Evolutionary conservation across 768 basidiomycete genomes (phyloP).

Genomic region (Clitopilus passeckerianus): DNA sequence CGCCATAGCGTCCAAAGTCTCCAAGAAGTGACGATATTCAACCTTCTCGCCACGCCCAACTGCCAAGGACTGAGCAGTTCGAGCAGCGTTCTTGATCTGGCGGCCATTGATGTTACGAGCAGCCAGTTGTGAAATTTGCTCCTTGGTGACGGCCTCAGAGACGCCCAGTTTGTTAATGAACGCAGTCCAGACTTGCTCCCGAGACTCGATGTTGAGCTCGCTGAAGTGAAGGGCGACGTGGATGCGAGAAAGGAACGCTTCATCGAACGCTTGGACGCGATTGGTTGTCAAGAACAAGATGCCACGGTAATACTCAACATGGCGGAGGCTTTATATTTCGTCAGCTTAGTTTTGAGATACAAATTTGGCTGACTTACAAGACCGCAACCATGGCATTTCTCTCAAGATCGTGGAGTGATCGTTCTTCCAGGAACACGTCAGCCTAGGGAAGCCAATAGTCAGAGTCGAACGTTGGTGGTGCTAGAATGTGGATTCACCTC

Average conservation of each 20-base stretch:
- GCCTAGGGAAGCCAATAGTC: slow-evolving; percentile 20
- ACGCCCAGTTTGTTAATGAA: slow-evolving; percentile 47
- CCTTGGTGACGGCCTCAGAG: slow-evolving; percentile 26
- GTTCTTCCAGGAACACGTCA: slow-evolving; percentile 70
- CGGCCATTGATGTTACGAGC: slow-evolving; percentile 54
- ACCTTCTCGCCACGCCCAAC: slow-evolving; percentile 40
- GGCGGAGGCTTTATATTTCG: slow-evolving; percentile 37
- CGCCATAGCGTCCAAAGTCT: slow-evolving; percentile 59
- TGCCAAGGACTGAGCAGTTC: slow-evolving; percentile 61
- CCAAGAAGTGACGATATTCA: slow-evolving; percentile 44
- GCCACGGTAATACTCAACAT: slow-evolving; percentile 53
- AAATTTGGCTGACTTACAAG: slow-evolving; percentile 31
- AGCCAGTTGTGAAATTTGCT: slow-evolving; percentile 42
- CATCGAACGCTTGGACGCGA: slow-evolving; percentile 56
- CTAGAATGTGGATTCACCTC: slow-evolving; percentile 25
- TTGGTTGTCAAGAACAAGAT: slow-evolving; percentile 57
- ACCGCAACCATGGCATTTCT: slow-evolving; percentile 73
- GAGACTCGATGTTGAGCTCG: slow-evolving; percentile 47
- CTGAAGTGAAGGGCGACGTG: slow-evolving; percentile 64
- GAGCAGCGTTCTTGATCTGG: slow-evolving; percentile 67
- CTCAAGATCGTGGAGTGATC: slow-evolving; percentile 57
- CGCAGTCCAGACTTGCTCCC: slow-evolving; percentile 58
- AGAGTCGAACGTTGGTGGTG: neutral
- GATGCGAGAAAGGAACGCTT: slow-evolving; percentile 64
- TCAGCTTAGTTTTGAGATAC: slow-evolving; percentile 4